Conservation (phyloP, 352 stramenopile genomes). For the Pythium folliculosum region DNA sequence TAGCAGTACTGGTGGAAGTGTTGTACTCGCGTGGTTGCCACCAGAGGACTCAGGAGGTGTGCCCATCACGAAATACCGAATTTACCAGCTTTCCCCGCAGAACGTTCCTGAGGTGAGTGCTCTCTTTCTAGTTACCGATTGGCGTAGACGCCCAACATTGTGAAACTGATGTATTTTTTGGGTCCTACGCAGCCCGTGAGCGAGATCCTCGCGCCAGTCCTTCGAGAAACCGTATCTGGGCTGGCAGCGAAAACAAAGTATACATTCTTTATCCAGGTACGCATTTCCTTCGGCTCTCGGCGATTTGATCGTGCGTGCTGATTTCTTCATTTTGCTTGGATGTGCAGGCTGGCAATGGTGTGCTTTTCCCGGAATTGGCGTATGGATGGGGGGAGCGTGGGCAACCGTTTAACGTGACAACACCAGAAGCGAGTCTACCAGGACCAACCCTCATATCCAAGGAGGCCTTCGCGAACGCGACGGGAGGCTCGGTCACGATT, state of each 20-base stretch:
- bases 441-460: conserved; percentile 25
- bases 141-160: too few relatives aligned
- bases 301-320: too few relatives aligned
- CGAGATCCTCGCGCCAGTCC: conserved; percentile 18
- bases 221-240: conserved; percentile 3
- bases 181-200: conserved; percentile 3
- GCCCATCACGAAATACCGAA: conserved; percentile 57
- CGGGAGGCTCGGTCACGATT: conserved; percentile 57
- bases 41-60: conserved; percentile 58
- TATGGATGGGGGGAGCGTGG: conserved; percentile 54
- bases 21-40: conserved; percentile 41
- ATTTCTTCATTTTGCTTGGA: too few relatives aligned
- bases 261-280: conserved; percentile 56
- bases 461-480: conserved; percentile 13
- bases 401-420: conserved; percentile 35
- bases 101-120: conserved; percentile 13
- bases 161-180: not conserved
- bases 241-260: conserved; percentile 44
- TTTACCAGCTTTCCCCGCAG: conserved; percentile 34
- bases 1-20: conserved; percentile 39
- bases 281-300: too few relatives aligned
- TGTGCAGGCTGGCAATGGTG: conserved; percentile 52
- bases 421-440: conserved; percentile 33
- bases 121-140: not conserved
- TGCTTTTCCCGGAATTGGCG: conserved; percentile 31